Percentiles rank a stretch among this genome's conserved stretches.
Evolutionary conservation across 495 filamentous ascomycete genomes (phyloP).

Genomic region (Chaetomidium leptoderma): DNA sequence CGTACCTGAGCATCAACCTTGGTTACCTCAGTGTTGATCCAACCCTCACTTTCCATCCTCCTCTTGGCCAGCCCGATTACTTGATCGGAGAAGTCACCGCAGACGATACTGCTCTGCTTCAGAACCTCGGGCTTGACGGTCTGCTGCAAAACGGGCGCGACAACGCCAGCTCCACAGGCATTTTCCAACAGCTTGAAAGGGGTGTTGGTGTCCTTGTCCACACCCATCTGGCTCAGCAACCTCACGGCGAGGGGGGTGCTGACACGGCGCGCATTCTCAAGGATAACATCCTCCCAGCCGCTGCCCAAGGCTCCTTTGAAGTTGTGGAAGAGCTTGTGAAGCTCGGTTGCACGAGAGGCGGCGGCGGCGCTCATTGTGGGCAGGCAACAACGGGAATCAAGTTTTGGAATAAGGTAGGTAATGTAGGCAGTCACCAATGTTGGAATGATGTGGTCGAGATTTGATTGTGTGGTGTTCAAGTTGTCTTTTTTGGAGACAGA

Average conservation of each 20-base stretch:
- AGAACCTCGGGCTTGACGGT: conserved; percentile 29
- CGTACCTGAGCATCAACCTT: conserved; percentile 39
- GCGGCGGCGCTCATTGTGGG: conserved; percentile 19
- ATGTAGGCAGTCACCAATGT: too few relatives aligned
- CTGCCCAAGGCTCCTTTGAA: conserved; percentile 8
- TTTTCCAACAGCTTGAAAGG: conserved; percentile 40
- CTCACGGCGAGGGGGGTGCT: conserved; percentile 31
- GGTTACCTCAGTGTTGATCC: conserved; percentile 33
- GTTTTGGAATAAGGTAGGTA: too few relatives aligned
- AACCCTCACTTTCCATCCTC: conserved; percentile 27
- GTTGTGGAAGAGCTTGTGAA: conserved; percentile 31
- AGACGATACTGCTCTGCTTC: conserved; percentile 36
- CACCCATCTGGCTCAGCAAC: conserved; percentile 36
- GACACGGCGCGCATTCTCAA: conserved; percentile 33
- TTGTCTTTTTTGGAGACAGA: neutral
- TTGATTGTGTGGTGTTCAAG: neutral
- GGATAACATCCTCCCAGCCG: conserved; percentile 25
- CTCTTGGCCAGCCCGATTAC: conserved; percentile 30
- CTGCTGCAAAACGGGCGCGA: conserved; percentile 33
- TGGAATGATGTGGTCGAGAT: too few relatives aligned
- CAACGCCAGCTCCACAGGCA: conserved; percentile 41
- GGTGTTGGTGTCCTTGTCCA: conserved; percentile 27
- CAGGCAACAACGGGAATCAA: neutral
- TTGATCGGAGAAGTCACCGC: conserved; percentile 35
- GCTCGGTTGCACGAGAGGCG: conserved; percentile 14